phyloP scores from a whole-genome alignment of 2,329 filamentous ascomycete genomes.

The Diplodia scrobiculata region DNA sequence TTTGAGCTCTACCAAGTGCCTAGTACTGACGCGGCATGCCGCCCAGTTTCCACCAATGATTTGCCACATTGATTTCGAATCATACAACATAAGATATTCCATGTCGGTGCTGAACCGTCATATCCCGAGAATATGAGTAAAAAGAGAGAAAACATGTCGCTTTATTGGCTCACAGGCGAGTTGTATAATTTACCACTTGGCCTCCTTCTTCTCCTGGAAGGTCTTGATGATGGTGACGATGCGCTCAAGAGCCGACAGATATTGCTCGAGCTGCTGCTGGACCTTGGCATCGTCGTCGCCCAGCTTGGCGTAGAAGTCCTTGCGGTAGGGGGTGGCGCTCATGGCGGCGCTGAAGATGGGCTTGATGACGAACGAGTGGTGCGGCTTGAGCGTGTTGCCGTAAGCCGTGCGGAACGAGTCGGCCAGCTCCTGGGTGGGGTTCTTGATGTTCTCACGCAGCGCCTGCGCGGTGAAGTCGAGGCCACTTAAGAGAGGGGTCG shows the following conservation, averaged over 20 bases:
- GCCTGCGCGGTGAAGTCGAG: conserved; percentile 91
- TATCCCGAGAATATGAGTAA: not conserved
- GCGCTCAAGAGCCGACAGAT: conserved; percentile 76
- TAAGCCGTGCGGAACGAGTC: conserved; percentile 87
- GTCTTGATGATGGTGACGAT: conserved; percentile 73
- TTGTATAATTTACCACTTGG: conserved; percentile 23
- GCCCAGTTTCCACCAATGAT: not conserved
- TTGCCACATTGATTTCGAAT: not conserved
- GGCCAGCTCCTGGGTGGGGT: conserved; percentile 72
- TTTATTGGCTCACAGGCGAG: not conserved
- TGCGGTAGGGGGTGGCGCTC: conserved; percentile 87
- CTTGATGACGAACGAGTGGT: conserved; percentile 88
- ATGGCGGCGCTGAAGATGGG: conserved; percentile 92
- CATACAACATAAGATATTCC: not conserved
- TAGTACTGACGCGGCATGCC: not conserved
- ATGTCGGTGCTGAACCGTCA: not conserved
- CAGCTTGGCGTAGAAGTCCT: conserved; percentile 89
- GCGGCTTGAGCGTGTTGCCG: conserved; percentile 80
- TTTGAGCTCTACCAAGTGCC: not conserved
- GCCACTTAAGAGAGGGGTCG: conserved; percentile 58
- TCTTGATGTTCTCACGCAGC: conserved; percentile 73
- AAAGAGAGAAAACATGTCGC: not conserved
- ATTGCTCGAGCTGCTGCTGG: conserved; percentile 64
- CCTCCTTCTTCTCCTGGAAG: conserved; percentile 47
- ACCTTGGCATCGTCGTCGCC: conserved; percentile 68